These are phyloP conservation scores for Sphaerostilbella broomeana DNA, from an alignment of 2,329 filamentous ascomycete species.

Conservation along the genomic window DNA sequence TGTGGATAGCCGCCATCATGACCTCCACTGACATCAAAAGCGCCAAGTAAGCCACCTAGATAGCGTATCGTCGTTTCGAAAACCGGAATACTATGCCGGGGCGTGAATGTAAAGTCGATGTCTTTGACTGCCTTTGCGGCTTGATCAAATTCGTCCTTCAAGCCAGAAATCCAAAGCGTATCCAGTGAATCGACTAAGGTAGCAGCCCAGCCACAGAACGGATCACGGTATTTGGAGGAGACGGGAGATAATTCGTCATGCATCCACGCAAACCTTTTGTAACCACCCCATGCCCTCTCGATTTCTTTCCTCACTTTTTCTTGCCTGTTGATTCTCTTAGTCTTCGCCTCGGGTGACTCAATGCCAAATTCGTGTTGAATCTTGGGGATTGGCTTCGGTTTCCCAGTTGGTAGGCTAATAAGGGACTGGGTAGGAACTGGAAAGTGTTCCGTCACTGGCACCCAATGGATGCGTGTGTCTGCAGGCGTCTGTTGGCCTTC, in stretches of 20 bases:
- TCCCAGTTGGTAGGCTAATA: slow-evolving; percentile 67
- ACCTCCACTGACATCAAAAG: slow-evolving; percentile 77
- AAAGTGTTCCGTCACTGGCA: slow-evolving; percentile 66
- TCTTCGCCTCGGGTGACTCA: slow-evolving; percentile 55
- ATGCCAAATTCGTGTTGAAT: slow-evolving; percentile 68
- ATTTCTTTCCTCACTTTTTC: slow-evolving; percentile 66
- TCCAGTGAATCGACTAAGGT: slow-evolving; percentile 79
- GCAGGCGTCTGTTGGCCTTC: slow-evolving; percentile 11
- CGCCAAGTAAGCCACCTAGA: slow-evolving; percentile 75
- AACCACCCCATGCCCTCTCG: slow-evolving; percentile 73
- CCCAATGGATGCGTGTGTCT: slow-evolving; percentile 56
- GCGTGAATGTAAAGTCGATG: slow-evolving; percentile 77
- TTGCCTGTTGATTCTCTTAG: slow-evolving; percentile 58
- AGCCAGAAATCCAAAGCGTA: slow-evolving; percentile 79
- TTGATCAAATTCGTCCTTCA: slow-evolving; percentile 72
- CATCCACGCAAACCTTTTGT: slow-evolving; percentile 71
- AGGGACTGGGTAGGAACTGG: slow-evolving; percentile 65
- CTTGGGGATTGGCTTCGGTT: slow-evolving; percentile 62
- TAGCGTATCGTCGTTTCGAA: slow-evolving; percentile 93
- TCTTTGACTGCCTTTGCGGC: slow-evolving; percentile 61
- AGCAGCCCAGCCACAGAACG: slow-evolving; percentile 88
- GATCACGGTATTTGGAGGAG: slow-evolving; percentile 60
- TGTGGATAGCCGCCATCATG: slow-evolving; percentile 50
- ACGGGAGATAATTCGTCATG: slow-evolving; percentile 82
- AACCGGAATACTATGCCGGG: slow-evolving; percentile 66